Base-by-base conservation (phyloP, 768 basidiomycete species). In the Boletus pseudopeckii region DNA sequence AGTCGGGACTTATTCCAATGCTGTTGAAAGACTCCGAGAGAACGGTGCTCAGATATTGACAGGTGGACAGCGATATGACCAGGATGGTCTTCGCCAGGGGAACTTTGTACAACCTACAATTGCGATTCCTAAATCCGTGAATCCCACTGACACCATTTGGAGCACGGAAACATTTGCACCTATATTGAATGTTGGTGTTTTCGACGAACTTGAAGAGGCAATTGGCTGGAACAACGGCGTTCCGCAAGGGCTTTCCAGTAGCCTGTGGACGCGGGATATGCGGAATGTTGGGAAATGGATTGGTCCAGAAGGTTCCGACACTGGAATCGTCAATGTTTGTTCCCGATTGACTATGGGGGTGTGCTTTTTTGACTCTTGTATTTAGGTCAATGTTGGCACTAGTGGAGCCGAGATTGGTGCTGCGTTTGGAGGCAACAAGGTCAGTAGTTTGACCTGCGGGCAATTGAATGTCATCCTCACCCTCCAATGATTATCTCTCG, bases 401-500 rank as follows among this genome's bases (percentile, higher is more conserved):
- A 82, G 79, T 50, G 86, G 86, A 4, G 86, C 86, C 8, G 86
- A 88, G 68, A 87, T 88, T 42, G 85, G 85, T 37, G 92, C 92
- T 42, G 90, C 90, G 0, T 98, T 98, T 68, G 95, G 95, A 54
- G 96, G 91, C 50, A 94, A 95, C 77, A 94, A 94, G 84, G 88
- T 86, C 50, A 26, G 67, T 64, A 18, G 10, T 34, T 59, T 60
- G 49, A 26, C 50, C 40, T 41, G 52, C 11, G 58, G 53, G 38
- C 47, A 24, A 53, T 55, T 46, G 55, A 58, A 59, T 36, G n/a
- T 14, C 26, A 37, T 38, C 17, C 60, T 65, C 33, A 63, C 37
- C 41, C 3, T 39, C 33, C 20, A 36, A 60, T 24, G 59, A 51
- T 64, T 60, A 34, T 46, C 38, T 59, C 20, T 26, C 33, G 44